Base-by-base conservation (phyloP, 441 rosid species). In the Populus hybrid region DNA sequence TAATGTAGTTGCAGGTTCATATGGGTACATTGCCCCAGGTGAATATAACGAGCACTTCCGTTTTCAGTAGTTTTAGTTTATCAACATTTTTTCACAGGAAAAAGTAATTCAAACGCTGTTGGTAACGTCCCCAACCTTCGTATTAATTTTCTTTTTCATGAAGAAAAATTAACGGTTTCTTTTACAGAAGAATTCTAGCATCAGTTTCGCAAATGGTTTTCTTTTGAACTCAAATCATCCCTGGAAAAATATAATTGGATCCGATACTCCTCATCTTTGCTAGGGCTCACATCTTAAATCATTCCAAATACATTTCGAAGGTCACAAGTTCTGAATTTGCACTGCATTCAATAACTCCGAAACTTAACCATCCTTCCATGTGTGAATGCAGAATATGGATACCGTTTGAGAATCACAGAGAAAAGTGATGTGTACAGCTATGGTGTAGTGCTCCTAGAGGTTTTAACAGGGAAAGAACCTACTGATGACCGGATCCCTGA, bases 361-460 rank as follows among this genome's bases (percentile, higher is more conserved):
- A 10, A 66, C 20, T 5, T 26, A 74, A 32, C 20, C 11, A 8
- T 63, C 30, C 42, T 23, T 70, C 26, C 28, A 70, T 16, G 11
- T 34, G 28, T 16, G n/a, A 5, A 11, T 79, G 79, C 87, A 93
- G 99, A 95, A 78, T 94, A 88, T 63, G 97, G 91, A 66, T 93
- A 90, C 87, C 86, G 89, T 81, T 85, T 88, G 73, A 86, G 86
- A 86, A 91, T 92, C 81, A 93, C 98, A 20, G 96, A 89, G 67
- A 90, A 88, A 86, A 91, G 96, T 50, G 99, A 95, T 78, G 98
- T 95, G 50, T 93, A 93, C 86, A 93, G 98, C 85, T 95, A 84
- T 26, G 97, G 99, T 8, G 92, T 95, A 14, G 94, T 95, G 21
- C 87, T 95, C 73, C 82, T 95, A 20, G 98, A 93, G 85, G 86